Base-by-base conservation (phyloP, 805 yeast genomes). In the Nakazawaea siamensis region DNA sequence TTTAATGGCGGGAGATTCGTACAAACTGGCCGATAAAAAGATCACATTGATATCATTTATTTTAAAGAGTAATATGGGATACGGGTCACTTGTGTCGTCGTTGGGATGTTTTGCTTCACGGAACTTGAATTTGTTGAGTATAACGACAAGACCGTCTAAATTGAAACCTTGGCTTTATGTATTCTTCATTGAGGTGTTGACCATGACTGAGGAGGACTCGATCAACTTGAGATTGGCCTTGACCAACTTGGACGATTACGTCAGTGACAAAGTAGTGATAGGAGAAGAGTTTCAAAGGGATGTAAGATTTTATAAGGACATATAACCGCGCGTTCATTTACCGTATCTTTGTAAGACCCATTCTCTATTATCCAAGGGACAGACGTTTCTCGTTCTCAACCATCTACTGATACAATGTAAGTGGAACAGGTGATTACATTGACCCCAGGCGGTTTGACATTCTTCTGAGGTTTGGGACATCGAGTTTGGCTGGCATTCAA, bases 401-500 rank as follows among this genome's bases (percentile, higher is more conserved):
- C 98, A 92, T 48, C 95, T 75, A 33, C 86, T 76, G 46, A 92
- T 92, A 60, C 99, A 92, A 62, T 92, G 99, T 60, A 87, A 67
- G 55, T 92, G 99, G 72, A 92, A 92, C n/a, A 96, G 95, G 55
- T 92, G 99, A 39, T 86, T 88, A 62, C 99, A 92, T 30, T 74
- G 72, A 31, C 98, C 99, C 88, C 97, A 87, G 3, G 97, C 97
- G 8, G 96, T 92, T 28, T 83, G 78, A 63, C 99, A 92, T 47
- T 80, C 87, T 27, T 74, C 80, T 24, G 70, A 68, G 13, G 76
- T 60, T 13, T 64, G 66, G 24, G 74, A 73, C 55, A 75, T 74
- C 30, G 75, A 76, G 51, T 79, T 78, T 18, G 94, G 94, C 56
- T 86, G 95, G 55, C 99, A 92, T 56, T 88, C 97, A 45, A 92